Conservation (phyloP, 2,329 filamentous ascomycete species). For the Aspergillus cejpii region DNA sequence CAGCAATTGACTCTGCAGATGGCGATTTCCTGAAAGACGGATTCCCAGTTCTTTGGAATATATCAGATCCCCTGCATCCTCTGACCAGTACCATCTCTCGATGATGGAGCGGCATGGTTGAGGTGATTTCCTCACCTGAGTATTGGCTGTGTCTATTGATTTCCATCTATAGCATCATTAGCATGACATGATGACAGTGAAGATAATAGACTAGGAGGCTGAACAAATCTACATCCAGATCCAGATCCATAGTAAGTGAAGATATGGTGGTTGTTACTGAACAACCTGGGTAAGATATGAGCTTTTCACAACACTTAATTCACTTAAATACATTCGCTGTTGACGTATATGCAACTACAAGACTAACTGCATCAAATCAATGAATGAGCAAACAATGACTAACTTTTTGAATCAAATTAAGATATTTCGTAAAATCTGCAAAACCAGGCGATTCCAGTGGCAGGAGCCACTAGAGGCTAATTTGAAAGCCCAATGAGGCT, state of each 20-base stretch:
- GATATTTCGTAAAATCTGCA: constrained; percentile 5
- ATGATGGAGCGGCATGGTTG: background rate
- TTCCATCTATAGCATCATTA: no score
- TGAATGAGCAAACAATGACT: background rate
- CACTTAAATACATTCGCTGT: no score
- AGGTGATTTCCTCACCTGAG: no score
- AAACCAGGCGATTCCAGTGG: constrained; percentile 7
- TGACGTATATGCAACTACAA: no score
- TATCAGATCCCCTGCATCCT: background rate
- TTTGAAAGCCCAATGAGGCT: background rate
- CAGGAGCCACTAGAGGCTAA: background rate
- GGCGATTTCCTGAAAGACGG: background rate
- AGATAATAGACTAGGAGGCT: no score
- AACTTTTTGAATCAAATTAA: constrained; percentile 5
- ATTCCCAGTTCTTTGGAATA: background rate
- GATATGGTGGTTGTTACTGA: no score
- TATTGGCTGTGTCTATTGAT: no score
- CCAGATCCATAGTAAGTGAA: no score
- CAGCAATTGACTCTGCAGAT: background rate
- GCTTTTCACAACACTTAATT: no score
- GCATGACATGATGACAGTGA: no score
- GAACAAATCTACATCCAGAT: no score
- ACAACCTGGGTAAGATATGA: no score
- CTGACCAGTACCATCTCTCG: background rate
- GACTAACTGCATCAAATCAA: background rate